Base-by-base conservation (phyloP, 306 rosid genomes). In the Fagus sylvatica region DNA sequence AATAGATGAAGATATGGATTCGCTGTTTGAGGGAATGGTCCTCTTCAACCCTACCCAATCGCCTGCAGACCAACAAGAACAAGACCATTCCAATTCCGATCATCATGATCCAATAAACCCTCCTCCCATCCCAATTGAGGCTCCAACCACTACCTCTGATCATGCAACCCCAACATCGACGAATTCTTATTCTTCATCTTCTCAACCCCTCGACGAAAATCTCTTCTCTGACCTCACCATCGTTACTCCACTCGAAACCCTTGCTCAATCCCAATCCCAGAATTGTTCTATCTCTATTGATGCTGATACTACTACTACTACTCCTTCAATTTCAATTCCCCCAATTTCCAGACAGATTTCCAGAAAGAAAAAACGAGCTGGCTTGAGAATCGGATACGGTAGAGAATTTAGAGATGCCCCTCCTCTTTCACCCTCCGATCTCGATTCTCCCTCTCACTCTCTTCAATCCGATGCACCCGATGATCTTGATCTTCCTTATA, bases 1-100 rank as follows among this genome's bases (percentile, higher is more conserved):
- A 78, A 46, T 85, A 84, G 76, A 83, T 43, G 79, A 79, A 60
- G 92, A 91, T 17, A 85, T 84, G 78, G 97, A 88, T 82, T 92
- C 97, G 6, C 86, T 92, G 33, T 92, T 92, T 64, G 97, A 92
- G 74, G 97, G 97, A 56, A 92, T 92, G 97, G 90, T 82, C 0
- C 82, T 92, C 42, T 92, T 92, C 66, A 79, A 83, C 71, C 86
- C 95, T 17, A 49, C 79, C 69, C 71, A 86, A 72, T 78, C 72
- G 39, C 82, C 74, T 65, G 48, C 69, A 22, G 79, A 76, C 28
- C 75, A 64, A 28, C 76, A 17, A 81, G 73, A 75, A 54, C 39
- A 74, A 19, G 80, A 80, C 74, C 48, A 33, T 22, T 22, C 28
- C 28, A 22, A 22, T 22, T 22, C 28, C 17, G 76, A 80, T 65